phyloP scores from a whole-genome alignment of 306 rosid genomes.

The Delonix regia region DNA sequence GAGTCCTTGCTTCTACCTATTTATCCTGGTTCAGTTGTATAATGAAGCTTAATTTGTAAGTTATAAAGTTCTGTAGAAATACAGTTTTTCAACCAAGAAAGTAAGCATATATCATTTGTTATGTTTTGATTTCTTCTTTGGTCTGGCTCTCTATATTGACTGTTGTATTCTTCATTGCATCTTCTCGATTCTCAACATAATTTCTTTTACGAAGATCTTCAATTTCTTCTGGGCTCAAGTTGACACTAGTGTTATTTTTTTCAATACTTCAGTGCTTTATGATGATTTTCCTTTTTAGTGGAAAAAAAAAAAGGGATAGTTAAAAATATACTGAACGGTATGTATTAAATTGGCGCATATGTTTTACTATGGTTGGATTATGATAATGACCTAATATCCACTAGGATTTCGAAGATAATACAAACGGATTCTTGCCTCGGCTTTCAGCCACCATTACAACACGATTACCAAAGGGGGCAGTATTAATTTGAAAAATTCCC shows the following conservation, averaged over 20 bases:
- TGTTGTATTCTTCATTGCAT: not conserved
- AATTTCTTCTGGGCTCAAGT: not conserved
- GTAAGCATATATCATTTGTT: not conserved
- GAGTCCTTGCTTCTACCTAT: not conserved
- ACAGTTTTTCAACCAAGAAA: constrained; percentile 1
- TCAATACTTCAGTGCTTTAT: not conserved
- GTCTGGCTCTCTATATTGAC: not conserved
- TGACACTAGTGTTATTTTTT: no score
- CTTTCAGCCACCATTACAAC: not conserved
- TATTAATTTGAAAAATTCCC: not conserved
- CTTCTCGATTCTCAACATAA: not conserved
- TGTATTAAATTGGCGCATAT: not conserved
- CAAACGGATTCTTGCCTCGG: constrained; percentile 12
- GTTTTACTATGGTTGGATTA: not conserved
- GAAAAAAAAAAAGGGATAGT: not conserved
- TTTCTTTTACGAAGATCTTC: not conserved
- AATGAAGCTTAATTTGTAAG: constrained; percentile 19
- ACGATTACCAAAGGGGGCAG: not conserved
- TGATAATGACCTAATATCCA: not conserved
- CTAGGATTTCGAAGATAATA: not conserved
- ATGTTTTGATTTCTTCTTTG: not conserved
- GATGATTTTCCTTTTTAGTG: not conserved
- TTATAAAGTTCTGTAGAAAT: constrained; percentile 18
- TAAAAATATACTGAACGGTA: not conserved
- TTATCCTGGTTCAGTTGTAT: constrained; percentile 34